Evolutionary conservation across 345 rosid genomes (phyloP).

Genomic region (Ailanthus altissimus): DNA sequence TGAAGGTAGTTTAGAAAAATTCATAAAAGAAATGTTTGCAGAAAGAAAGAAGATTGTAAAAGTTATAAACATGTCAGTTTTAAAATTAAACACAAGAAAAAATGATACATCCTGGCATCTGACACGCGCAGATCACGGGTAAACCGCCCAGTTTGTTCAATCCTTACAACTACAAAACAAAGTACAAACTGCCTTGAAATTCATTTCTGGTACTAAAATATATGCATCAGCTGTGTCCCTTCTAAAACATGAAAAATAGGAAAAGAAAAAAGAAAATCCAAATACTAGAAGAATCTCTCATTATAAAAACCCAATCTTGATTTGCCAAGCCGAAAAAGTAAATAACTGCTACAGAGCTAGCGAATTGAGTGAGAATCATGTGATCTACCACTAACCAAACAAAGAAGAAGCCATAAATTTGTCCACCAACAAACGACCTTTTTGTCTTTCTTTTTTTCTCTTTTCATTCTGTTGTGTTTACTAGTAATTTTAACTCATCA

Average conservation of each 20-base stretch:
- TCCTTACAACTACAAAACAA: not conserved
- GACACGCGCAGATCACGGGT: not conserved
- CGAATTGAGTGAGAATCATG: constrained; percentile 58
- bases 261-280: not conserved
- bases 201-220: constrained; percentile 2
- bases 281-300: not conserved
- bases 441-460: not conserved
- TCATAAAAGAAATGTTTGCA: too few relatives aligned
- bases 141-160: not conserved
- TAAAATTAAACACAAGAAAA: not conserved
- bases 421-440: constrained; percentile 28
- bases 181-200: constrained; percentile 1
- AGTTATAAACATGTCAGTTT: not conserved
- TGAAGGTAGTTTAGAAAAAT: too few relatives aligned
- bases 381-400: constrained; percentile 50
- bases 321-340: constrained; percentile 7
- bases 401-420: constrained; percentile 27
- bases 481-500: not conserved
- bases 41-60: not conserved
- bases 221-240: constrained; percentile 3
- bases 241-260: not conserved
- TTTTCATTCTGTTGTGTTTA: not conserved
- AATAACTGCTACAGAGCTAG: constrained; percentile 16
- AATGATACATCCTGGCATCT: not conserved
- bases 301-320: constrained; percentile 9